Evolutionary conservation across 208 protist genomes (phyloP), one percentile per base, ranked within the genome.

Genomic region (Acanthamoeba royreba): DNA sequence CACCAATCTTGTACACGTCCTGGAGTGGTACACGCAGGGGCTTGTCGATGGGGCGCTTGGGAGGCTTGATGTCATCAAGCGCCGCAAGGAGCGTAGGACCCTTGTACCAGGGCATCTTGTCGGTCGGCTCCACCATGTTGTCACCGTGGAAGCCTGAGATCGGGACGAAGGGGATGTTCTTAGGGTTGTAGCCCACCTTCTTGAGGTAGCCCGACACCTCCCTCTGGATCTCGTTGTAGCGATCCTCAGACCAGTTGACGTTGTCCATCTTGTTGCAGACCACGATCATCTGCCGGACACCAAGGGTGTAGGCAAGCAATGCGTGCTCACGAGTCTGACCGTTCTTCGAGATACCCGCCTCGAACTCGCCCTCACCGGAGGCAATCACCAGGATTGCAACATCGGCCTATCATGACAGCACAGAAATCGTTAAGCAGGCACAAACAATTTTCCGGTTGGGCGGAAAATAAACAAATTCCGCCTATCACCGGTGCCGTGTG

Each of bases 1-100:
- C 98, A 38, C 94, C 95, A 90, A 99, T 99, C 97, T 99, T 99
- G 98, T 99, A 99, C 92, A 99, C 98, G 95, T 99, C 98, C 97
- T 99, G 98, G 35, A 99, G 93, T 55, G 98, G 98, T 61, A 99
- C 93, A 92, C 99, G 97, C 38, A 99, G 96, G 66, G 99, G 98
- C 96, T 99, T 99, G 93, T 99, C 98, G 35, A 93, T 74, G 45
- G 97, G 97, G 88, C 98, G 96, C 74, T 98, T 97, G 92, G 97
- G 94, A 91, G 97, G 96, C 47, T 95, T 94, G 90, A 98, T 92
- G 45, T 87, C 79, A 95, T 99, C 98, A 19, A 99, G 96, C 28
- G 98, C 97, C 93, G 99, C 98, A 47, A 99, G 86, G 43, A 99
- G 96, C 79, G 96, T 98, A 11, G 95, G 94, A 45, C 98, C 98